Percentiles rank a stretch among this genome's conserved stretches.
These are phyloP conservation scores for Metschnikowia sp. DNA, from an alignment of 805 yeast species.

Conservation along the genomic window DNA sequence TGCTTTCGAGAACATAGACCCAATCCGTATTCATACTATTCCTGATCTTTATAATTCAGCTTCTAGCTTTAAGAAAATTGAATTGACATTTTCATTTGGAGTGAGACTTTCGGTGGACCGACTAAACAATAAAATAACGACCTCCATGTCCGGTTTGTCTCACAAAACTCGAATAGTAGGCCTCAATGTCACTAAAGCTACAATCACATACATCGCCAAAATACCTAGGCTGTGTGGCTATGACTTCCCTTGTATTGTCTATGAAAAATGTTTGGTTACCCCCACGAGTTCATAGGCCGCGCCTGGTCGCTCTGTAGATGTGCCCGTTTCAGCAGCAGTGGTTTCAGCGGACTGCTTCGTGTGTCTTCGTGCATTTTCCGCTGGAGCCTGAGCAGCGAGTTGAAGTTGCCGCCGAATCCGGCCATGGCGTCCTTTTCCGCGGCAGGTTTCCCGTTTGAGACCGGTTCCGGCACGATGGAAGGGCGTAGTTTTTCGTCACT, in stretches of 20 bases:
- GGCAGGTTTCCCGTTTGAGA: too few species aligned
- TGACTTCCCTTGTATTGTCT: not conserved
- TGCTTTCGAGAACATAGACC: too few species aligned
- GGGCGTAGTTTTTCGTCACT: conserved; percentile 30
- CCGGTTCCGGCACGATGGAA: conserved; percentile 16
- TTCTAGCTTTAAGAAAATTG: too few species aligned
- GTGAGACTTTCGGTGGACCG: too few species aligned
- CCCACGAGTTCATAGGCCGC: conserved; percentile 27
- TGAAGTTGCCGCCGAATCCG: conserved; percentile 28
- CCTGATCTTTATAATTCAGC: too few species aligned
- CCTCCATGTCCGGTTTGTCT: too few species aligned
- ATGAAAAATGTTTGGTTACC: not conserved
- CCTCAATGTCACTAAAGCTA: too few species aligned
- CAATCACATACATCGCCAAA: too few species aligned
- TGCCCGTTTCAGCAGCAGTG: conserved; percentile 26
- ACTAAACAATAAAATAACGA: too few species aligned
- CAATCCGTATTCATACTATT: too few species aligned
- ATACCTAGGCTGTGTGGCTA: not conserved
- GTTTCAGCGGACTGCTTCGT: conserved; percentile 17
- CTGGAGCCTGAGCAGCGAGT: conserved; percentile 27
- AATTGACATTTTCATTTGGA: too few species aligned
- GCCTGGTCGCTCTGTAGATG: conserved; percentile 25
- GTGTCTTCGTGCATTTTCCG: conserved; percentile 22
- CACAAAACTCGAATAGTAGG: too few species aligned
- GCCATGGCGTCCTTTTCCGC: not conserved